Conservation (phyloP, 441 rosid genomes). For the Eruca vesicaria region DNA sequence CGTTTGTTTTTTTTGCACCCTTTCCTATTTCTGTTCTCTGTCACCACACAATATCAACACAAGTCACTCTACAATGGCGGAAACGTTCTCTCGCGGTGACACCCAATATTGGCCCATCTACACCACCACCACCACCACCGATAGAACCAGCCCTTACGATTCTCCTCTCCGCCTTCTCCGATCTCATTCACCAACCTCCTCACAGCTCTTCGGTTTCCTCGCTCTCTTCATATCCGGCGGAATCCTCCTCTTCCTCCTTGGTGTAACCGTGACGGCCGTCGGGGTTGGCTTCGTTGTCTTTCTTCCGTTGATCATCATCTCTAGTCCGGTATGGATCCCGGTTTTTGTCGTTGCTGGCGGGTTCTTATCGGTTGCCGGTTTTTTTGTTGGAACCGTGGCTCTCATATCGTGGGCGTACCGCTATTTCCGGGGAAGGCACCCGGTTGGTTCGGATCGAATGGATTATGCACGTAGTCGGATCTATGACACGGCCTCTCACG, state of each 20-base stretch:
- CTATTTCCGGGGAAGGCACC: conserved; percentile 67
- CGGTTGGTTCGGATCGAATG: conserved; percentile 65
- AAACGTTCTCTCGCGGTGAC: conserved; percentile 17
- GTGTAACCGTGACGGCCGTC: conserved; percentile 45
- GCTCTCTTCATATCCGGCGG: conserved; percentile 58
- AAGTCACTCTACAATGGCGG: conserved; percentile 28
- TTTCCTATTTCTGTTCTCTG: conserved; percentile 14
- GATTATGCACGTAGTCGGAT: conserved; percentile 74
- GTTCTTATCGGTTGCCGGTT: conserved; percentile 51
- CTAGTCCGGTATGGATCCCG: conserved; percentile 79
- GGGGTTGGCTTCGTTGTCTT: conserved; percentile 48
- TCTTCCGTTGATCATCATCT: conserved; percentile 59
- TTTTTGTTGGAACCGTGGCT: conserved; percentile 42
- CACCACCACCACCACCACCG: conserved; percentile 18
- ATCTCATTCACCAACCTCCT: conserved; percentile 53
- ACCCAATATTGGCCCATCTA: conserved; percentile 25
- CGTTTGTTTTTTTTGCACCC: not conserved
- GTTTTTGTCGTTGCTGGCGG: conserved; percentile 40
- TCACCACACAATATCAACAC: not conserved
- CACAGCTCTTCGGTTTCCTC: conserved; percentile 60
- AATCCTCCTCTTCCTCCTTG: conserved; percentile 64
- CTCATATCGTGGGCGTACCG: conserved; percentile 60
- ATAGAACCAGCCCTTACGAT: conserved; percentile 7
- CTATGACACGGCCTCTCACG: conserved; percentile 77
- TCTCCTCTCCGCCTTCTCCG: conserved; percentile 47